A percentile compares a stretch with the other conserved stretches of the same genome.
Evolutionary conservation across 2,329 filamentous ascomycete genomes (phyloP).

Genomic region (Sclerotinia sclerotiorum): DNA sequence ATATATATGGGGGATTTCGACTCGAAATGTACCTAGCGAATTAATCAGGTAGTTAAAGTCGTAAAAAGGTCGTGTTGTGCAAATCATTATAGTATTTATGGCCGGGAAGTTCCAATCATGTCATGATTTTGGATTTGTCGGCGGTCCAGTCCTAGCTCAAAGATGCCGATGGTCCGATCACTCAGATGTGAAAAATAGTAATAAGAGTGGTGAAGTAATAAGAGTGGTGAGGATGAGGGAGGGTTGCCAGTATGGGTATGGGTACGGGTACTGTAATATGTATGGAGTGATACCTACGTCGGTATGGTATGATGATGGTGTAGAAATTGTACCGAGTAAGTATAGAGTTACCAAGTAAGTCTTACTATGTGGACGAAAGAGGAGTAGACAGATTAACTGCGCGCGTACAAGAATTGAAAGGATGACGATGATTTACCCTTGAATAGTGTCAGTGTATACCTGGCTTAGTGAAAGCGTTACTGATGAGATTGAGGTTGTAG

Average conservation of each 20-base stretch:
- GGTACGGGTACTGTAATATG: neutral
- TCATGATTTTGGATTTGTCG: neutral
- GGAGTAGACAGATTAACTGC: neutral
- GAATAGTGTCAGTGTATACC: neutral
- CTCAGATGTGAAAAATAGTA: neutral
- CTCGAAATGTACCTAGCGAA: constrained; percentile 9
- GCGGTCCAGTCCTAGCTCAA: neutral
- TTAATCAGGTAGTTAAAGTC: neutral
- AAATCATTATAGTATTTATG: neutral
- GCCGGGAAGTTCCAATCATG: neutral
- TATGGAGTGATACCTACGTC: neutral
- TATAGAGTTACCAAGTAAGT: neutral
- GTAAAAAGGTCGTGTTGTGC: neutral
- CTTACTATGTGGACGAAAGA: neutral
- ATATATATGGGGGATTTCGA: neutral
- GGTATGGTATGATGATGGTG: neutral
- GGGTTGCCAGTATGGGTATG: neutral
- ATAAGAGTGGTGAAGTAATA: neutral
- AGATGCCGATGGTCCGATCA: neutral
- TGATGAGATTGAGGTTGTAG: neutral
- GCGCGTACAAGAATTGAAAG: neutral
- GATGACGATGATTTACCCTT: neutral
- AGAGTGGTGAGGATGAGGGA: neutral
- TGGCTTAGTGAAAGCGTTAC: neutral
- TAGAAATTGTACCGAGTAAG: neutral